Percentiles rank a stretch among this genome's conserved stretches.
These are phyloP conservation scores for Botrytis byssoidea DNA, from an alignment of 2,329 filamentous ascomycete species.

Conservation along the genomic window DNA sequence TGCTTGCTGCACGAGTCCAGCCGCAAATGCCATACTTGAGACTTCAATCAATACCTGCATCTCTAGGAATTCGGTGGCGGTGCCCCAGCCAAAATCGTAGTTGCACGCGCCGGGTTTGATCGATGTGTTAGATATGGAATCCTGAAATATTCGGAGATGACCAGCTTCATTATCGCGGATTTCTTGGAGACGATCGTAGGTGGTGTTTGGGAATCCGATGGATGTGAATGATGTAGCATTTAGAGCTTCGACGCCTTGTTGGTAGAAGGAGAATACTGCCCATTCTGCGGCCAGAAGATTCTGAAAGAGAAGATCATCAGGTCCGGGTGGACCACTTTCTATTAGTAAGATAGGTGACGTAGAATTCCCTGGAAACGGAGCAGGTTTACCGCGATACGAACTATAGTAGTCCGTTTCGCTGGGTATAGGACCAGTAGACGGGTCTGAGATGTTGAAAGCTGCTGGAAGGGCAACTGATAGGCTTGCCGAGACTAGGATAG, in stretches of 20 bases:
- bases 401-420: conserved; percentile 40
- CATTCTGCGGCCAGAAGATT: conserved; percentile 47
- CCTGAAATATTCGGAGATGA: conserved; percentile 46
- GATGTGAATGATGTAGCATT: conserved; percentile 40
- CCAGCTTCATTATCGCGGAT: conserved; percentile 49
- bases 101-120: conserved; percentile 44
- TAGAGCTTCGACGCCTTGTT: conserved; percentile 44
- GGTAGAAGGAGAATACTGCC: conserved; percentile 47
- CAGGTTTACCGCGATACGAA: conserved; percentile 38
- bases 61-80: conserved; percentile 34
- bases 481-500: neutral
- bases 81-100: conserved; percentile 37
- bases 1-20: conserved; percentile 41
- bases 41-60: conserved; percentile 42
- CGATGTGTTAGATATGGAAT: conserved; percentile 44
- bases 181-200: conserved; percentile 42
- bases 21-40: conserved; percentile 43
- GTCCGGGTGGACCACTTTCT: conserved; percentile 36
- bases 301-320: conserved; percentile 46
- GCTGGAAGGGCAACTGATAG: conserved; percentile 3
- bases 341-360: conserved; percentile 39
- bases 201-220: conserved; percentile 42
- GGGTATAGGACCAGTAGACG: conserved; percentile 31
- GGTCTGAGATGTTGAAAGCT: conserved; percentile 2
- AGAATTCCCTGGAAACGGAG: conserved; percentile 43